phyloP scores from a whole-genome alignment of 1,139 yeast genomes.

The Sugiyamaella paludigena region DNA sequence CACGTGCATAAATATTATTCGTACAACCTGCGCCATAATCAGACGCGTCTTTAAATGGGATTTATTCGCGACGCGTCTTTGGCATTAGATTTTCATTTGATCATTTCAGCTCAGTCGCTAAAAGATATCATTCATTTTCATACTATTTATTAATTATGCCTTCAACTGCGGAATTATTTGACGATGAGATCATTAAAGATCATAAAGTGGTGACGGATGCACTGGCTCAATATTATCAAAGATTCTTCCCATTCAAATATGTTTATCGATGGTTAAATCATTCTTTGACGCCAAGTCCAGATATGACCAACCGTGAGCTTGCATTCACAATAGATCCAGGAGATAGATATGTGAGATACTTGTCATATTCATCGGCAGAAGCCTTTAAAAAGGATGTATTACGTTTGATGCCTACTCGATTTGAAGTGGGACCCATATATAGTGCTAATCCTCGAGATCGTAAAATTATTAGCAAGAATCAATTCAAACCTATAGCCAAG shows the following conservation, averaged over 20 bases:
- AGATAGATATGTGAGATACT: slow-evolving; percentile 80
- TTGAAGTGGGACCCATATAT: slow-evolving; percentile 93
- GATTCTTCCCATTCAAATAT: slow-evolving; percentile 58
- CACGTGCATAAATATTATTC: too few species aligned
- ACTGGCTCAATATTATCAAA: slow-evolving; percentile 55
- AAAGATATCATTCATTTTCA: too few species aligned
- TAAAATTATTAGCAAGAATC: slow-evolving; percentile 67
- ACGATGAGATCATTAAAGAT: neutral
- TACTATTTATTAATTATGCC: too few species aligned
- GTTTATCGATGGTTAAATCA: slow-evolving; percentile 89
- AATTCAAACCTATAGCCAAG: slow-evolving; percentile 76
- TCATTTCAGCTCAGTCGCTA: too few species aligned
- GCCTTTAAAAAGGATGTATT: slow-evolving; percentile 77
- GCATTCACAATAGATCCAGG: slow-evolving; percentile 87
- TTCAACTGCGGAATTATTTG: too few species aligned
- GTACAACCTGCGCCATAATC: too few species aligned
- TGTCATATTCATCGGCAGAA: slow-evolving; percentile 62
- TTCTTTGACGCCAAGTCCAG: slow-evolving; percentile 61
- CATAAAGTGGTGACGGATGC: slow-evolving; percentile 19
- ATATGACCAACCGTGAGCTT: slow-evolving; percentile 83
- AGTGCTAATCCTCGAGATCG: slow-evolving; percentile 82
- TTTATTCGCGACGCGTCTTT: too few species aligned
- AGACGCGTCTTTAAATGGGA: too few species aligned
- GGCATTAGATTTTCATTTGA: too few species aligned
- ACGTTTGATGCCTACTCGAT: slow-evolving; percentile 78